Conservation (phyloP, 208 protist species). For the Jaenimonas drosophilae region DNA sequence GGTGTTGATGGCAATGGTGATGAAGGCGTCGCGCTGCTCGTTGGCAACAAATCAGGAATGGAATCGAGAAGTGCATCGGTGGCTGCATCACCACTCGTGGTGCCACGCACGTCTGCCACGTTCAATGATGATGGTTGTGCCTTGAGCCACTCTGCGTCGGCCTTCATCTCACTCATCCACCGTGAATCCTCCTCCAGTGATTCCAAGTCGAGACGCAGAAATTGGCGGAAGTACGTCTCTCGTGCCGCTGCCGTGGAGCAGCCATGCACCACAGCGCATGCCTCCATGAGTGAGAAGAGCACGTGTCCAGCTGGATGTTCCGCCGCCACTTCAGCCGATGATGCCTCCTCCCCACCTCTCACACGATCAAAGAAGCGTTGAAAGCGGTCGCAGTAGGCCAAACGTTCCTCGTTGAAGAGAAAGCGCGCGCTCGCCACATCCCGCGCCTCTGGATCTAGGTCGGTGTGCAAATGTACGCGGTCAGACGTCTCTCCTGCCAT, state of each 20-base stretch:
- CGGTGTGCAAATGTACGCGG: slow-evolving; percentile 46
- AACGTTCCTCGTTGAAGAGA: slow-evolving; percentile 68
- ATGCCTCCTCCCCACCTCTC: too few species aligned
- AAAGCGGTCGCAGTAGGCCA: slow-evolving; percentile 83
- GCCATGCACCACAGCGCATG: slow-evolving; percentile 74
- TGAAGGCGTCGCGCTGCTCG: slow-evolving; percentile 12
- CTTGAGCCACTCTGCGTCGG: slow-evolving; percentile 25
- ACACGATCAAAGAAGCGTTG: slow-evolving; percentile 58
- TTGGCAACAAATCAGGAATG: background rate
- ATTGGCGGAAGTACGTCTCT: slow-evolving; percentile 58
- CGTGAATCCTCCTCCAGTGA: slow-evolving; percentile 43
- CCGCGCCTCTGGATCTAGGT: slow-evolving; percentile 51
- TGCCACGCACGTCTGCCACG: too few species aligned
- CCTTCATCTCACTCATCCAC: slow-evolving; percentile 22
- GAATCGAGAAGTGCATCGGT: background rate
- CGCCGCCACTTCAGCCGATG: background rate
- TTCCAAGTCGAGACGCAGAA: slow-evolving; percentile 59
- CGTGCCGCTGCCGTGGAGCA: slow-evolving; percentile 47
- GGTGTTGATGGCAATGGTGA: too few species aligned
- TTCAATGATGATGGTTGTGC: too few species aligned
- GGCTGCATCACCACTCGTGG: too few species aligned
- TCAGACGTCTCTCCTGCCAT: slow-evolving; percentile 27
- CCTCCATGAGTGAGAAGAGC: slow-evolving; percentile 85
- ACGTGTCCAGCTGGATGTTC: slow-evolving; percentile 13
- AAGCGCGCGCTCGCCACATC: slow-evolving; percentile 67